phyloP scores from a whole-genome alignment of 1,284 basidiomycete species.

The Trichosporon faecale region DNA sequence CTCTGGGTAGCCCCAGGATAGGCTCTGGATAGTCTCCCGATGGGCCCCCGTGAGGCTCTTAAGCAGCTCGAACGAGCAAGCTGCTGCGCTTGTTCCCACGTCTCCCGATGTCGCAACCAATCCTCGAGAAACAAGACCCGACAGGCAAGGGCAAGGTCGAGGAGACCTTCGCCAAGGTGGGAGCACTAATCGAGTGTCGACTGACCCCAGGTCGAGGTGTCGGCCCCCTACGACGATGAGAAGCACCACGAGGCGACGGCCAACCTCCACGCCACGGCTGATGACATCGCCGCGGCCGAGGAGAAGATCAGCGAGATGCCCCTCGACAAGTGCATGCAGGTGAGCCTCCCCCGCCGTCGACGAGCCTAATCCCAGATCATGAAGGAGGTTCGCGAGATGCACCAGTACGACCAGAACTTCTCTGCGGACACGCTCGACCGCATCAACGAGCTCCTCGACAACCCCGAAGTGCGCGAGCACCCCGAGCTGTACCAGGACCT shows the following conservation, averaged over 20 bases:
- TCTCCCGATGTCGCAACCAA: background rate
- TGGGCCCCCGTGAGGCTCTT: too few species aligned
- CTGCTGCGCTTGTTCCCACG: background rate
- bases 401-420: constrained; percentile 41
- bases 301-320: constrained; percentile 26
- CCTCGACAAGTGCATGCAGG: constrained; percentile 23
- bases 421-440: constrained; percentile 20
- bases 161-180: background rate
- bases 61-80: background rate
- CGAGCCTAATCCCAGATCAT: constrained; percentile 24
- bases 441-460: constrained; percentile 31
- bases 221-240: background rate
- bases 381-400: constrained; percentile 26
- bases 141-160: background rate
- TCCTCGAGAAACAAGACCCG: background rate
- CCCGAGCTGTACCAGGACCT: constrained; percentile 31
- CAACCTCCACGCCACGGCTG: constrained; percentile 19
- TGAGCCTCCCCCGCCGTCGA: constrained; percentile 8
- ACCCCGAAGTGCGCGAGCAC: constrained; percentile 29
- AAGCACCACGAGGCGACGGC: background rate
- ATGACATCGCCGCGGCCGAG: constrained; percentile 28
- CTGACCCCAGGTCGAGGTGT: background rate
- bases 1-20: too few species aligned
- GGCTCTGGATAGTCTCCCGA: too few species aligned
- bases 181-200: background rate